A percentile compares a stretch with the other conserved stretches of the same genome.
These are phyloP conservation scores for Aaosphaeria arxii DNA, from an alignment of 2,329 filamentous ascomycete genomes.

Conservation along the genomic window DNA sequence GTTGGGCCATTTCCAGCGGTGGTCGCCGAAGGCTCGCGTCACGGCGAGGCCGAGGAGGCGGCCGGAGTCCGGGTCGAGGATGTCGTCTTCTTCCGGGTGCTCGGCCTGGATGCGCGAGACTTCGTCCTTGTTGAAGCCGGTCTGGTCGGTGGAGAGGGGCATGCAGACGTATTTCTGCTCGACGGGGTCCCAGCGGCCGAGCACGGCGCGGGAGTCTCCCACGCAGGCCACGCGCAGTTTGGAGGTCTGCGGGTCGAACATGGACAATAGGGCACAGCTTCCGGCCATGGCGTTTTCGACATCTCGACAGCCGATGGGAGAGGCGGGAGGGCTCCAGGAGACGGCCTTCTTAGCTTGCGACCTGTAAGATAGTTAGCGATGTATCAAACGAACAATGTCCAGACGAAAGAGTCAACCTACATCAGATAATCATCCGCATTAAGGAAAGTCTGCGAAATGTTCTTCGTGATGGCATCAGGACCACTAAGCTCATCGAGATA, in stretches of 20 bases:
- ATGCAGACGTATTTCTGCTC: constrained; percentile 49
- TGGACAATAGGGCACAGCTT: constrained; percentile 62
- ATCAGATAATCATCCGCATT: constrained; percentile 58
- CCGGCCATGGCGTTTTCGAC: constrained; percentile 48
- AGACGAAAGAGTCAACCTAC: background rate
- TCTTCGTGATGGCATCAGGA: constrained; percentile 49
- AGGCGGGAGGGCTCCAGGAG: constrained; percentile 37
- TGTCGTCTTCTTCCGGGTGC: constrained; percentile 61
- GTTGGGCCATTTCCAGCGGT: constrained; percentile 64
- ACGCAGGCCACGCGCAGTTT: constrained; percentile 62
- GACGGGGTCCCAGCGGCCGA: constrained; percentile 51
- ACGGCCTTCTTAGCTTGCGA: constrained; percentile 33
- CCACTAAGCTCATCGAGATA: constrained; percentile 30
- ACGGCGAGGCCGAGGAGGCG: constrained; percentile 61
- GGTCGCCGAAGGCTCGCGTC: constrained; percentile 67
- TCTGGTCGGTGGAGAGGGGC: constrained; percentile 63
- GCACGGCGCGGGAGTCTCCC: constrained; percentile 66
- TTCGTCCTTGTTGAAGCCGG: constrained; percentile 61
- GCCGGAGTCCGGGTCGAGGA: constrained; percentile 54
- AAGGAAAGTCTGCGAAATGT: constrained; percentile 58
- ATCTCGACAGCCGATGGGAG: constrained; percentile 20
- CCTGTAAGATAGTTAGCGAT: no score
- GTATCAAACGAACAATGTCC: no score
- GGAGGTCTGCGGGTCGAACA: constrained; percentile 56
- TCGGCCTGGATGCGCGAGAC: constrained; percentile 52